These are phyloP conservation scores for Termitomyces titanicus DNA, from an alignment of 768 basidiomycete genomes.

Conservation along the genomic window DNA sequence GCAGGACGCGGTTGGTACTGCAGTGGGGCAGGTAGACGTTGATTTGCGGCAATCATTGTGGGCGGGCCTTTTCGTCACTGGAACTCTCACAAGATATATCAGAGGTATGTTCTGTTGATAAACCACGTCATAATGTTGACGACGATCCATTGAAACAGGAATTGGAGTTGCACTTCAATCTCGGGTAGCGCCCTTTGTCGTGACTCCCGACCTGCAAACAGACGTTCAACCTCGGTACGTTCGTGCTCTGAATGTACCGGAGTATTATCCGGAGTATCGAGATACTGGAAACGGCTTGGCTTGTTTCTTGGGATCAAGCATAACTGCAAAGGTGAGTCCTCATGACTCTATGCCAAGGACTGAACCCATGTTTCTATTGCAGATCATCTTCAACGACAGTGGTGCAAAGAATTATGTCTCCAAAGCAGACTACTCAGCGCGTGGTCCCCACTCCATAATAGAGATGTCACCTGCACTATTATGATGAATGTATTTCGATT, in stretches of 20 bases:
- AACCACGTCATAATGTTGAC: background rate
- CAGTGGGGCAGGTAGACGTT: conserved; percentile 58
- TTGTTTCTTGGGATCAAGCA: conserved; percentile 77
- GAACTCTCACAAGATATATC: conserved; percentile 66
- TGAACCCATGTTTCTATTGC: background rate
- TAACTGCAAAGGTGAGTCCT: conserved; percentile 72
- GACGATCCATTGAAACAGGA: conserved; percentile 32
- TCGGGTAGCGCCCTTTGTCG: conserved; percentile 60
- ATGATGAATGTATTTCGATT: conserved; percentile 27
- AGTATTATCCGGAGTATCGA: conserved; percentile 89
- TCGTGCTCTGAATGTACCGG: conserved; percentile 67
- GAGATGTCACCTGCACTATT: conserved; percentile 75
- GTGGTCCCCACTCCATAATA: conserved; percentile 71
- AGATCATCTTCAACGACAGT: conserved; percentile 76
- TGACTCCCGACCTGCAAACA: conserved; percentile 58
- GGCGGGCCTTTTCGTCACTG: conserved; percentile 79
- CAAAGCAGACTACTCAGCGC: conserved; percentile 71
- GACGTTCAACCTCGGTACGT: conserved; percentile 71
- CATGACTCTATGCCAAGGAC: background rate
- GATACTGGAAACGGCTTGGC: conserved; percentile 81
- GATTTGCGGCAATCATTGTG: conserved; percentile 71
- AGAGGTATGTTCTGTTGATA: conserved; percentile 46
- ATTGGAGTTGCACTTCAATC: conserved; percentile 69
- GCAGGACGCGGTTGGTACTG: conserved; percentile 64
- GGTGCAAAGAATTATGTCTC: conserved; percentile 69